phyloP scores from a whole-genome alignment of 176 grass and related monocot species.

The Oryza nivara region DNA sequence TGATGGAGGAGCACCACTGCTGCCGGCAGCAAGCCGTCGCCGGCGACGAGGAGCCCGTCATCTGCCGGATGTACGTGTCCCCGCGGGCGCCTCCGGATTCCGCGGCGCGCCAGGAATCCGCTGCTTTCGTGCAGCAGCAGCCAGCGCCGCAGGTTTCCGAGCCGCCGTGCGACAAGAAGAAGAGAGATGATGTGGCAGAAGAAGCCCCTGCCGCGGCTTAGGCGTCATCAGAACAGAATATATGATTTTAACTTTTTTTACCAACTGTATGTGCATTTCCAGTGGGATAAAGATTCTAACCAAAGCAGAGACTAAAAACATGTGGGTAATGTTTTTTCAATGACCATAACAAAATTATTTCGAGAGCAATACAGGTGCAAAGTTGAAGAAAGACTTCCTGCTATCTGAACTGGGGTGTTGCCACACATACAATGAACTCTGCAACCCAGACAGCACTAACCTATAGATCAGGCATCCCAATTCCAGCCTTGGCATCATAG shows the following conservation, averaged over 20 bases:
- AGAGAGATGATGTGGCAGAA: too few relatives aligned
- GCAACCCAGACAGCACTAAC: neutral
- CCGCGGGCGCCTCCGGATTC: neutral
- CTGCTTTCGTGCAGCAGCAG: neutral
- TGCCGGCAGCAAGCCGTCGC: neutral
- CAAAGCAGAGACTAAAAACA: neutral
- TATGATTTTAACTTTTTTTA: too few relatives aligned
- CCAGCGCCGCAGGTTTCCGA: too few relatives aligned
- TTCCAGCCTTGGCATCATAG: slow-evolving; percentile 88
- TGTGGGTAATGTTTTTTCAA: neutral
- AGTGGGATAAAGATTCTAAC: neutral
- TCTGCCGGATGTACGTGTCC: neutral
- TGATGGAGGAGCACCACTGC: neutral
- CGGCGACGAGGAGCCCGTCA: neutral
- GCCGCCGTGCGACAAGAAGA: too few relatives aligned
- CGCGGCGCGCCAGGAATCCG: neutral
- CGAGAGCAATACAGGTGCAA: slow-evolving; percentile 1
- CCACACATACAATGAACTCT: slow-evolving; percentile 1
- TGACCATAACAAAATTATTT: slow-evolving; percentile 21
- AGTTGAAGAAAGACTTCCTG: neutral
- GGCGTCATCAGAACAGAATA: too few relatives aligned
- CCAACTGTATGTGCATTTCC: neutral
- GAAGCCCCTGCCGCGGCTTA: too few relatives aligned
- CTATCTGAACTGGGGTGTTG: neutral
- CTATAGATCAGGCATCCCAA: slow-evolving; percentile 96